Conservation (phyloP, 768 basidiomycete genomes). For the Albatrellus ellisii region DNA sequence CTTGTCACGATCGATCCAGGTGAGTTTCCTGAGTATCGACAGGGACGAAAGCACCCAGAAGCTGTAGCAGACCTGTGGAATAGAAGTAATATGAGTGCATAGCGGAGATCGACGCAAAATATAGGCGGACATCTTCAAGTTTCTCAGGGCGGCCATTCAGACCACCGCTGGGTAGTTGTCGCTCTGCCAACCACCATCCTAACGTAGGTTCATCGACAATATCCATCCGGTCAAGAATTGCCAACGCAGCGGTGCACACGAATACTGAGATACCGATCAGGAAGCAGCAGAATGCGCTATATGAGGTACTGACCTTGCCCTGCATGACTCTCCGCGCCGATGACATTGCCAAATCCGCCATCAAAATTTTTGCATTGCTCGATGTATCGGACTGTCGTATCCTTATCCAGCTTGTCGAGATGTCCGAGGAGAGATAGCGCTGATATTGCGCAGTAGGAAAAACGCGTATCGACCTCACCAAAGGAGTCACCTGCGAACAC, state of each 20-base stretch:
- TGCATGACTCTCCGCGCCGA: conserved; percentile 89
- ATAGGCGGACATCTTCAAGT: conserved; percentile 77
- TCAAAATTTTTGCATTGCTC: conserved; percentile 82
- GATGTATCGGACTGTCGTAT: conserved; percentile 62
- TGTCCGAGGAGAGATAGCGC: conserved; percentile 72
- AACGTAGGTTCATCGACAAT: conserved; percentile 67
- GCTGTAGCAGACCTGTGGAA: conserved; percentile 84
- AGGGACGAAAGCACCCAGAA: conserved; percentile 91
- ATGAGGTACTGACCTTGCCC: conserved; percentile 50
- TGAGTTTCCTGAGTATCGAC: conserved; percentile 67
- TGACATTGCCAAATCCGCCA: conserved; percentile 77
- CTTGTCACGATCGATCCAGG: conserved; percentile 82
- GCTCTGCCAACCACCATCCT: conserved; percentile 88
- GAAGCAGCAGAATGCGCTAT: background rate
- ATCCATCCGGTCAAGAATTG: conserved; percentile 78
- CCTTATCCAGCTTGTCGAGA: conserved; percentile 48
- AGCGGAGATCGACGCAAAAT: background rate
- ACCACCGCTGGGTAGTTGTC: conserved; percentile 88
- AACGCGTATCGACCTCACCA: conserved; percentile 91
- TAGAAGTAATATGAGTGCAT: background rate
- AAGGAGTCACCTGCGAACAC: conserved; percentile 83
- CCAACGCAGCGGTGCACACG: conserved; percentile 77
- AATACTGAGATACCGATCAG: conserved; percentile 45
- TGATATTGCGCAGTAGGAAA: conserved; percentile 77
- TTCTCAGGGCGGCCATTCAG: conserved; percentile 98